Conservation (phyloP, 192 early-diverging fungal genomes). For the Ramicandelaber brevisporus region DNA sequence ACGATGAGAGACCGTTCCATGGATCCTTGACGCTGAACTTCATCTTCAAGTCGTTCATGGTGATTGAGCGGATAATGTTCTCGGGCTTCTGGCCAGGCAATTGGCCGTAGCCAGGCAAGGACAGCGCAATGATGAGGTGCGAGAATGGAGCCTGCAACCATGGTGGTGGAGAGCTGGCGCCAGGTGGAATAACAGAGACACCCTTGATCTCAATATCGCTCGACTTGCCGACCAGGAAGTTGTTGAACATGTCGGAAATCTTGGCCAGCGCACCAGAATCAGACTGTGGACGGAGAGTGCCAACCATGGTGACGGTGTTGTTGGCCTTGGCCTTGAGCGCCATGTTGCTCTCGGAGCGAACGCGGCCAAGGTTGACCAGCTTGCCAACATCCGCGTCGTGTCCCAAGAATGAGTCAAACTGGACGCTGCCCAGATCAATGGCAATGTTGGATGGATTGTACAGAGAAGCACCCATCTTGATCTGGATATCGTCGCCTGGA, state of each 20-base stretch:
- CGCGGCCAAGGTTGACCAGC: conserved; percentile 14
- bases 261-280: not conserved
- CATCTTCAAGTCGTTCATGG: not conserved
- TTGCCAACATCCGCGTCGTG: too few species aligned
- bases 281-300: conserved; percentile 1
- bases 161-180: too few species aligned
- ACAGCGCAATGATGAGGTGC: not conserved
- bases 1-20: too few species aligned
- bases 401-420: too few species aligned
- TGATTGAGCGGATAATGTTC: not conserved
- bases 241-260: not conserved
- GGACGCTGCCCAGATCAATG: conserved; percentile 24
- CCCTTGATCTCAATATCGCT: not conserved
- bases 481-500: conserved; percentile 24
- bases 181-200: not conserved
- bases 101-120: not conserved
- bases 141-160: not conserved
- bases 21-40: conserved; percentile 1
- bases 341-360: too few species aligned
- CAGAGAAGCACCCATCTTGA: conserved; percentile 21
- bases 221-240: not conserved
- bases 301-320: conserved; percentile 8
- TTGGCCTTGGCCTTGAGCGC: conserved; percentile 3
- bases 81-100: too few species aligned
- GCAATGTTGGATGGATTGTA: conserved; percentile 24